Conservation (phyloP, 495 filamentous ascomycete genomes). For the Pseudotulostoma volvatum region DNA sequence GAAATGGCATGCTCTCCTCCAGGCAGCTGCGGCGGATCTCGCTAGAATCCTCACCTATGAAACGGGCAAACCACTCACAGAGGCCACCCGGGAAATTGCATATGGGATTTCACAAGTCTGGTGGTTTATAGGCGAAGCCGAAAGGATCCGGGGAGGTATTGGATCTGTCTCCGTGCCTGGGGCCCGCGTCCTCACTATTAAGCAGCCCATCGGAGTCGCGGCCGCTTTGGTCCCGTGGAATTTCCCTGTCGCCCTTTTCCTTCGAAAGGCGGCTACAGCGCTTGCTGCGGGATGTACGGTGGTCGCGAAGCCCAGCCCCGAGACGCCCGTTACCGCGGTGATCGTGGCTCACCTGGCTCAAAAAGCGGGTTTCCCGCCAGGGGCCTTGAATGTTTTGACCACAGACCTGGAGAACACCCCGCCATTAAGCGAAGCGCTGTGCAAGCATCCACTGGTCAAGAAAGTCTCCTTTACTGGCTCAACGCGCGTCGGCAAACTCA, state of each 20-base stretch:
- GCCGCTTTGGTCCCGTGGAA: slow-evolving; percentile 27
- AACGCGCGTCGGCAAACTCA: slow-evolving; percentile 33
- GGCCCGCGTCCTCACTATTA: slow-evolving; percentile 28
- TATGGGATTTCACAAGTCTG: slow-evolving; percentile 31
- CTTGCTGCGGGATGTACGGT: slow-evolving; percentile 49
- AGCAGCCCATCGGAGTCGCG: slow-evolving; percentile 33
- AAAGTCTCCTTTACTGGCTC: slow-evolving; percentile 49
- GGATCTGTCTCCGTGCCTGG: slow-evolving; percentile 16
- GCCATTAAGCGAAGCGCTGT: slow-evolving; percentile 36
- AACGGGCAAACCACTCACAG: slow-evolving; percentile 31
- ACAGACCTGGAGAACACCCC: slow-evolving; percentile 41
- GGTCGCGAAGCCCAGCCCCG: slow-evolving; percentile 40
- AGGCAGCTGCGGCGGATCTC: slow-evolving; percentile 25
- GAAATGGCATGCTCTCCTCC: slow-evolving; percentile 16
- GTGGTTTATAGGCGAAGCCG: slow-evolving; percentile 37
- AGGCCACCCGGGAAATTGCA: slow-evolving; percentile 29
- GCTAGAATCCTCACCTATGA: slow-evolving; percentile 31
- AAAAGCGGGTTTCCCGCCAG: slow-evolving; percentile 42
- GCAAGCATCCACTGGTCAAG: slow-evolving; percentile 34
- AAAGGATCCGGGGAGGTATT: slow-evolving; percentile 27
- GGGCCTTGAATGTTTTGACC: slow-evolving; percentile 43
- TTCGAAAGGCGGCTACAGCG: slow-evolving; percentile 43
- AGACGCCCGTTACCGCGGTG: slow-evolving; percentile 41
- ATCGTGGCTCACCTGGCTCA: slow-evolving; percentile 38
- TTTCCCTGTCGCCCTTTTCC: slow-evolving; percentile 37